Evolutionary conservation across 2,329 filamentous ascomycete species (phyloP), one percentile per base, ranked within the genome.

Genomic region (Alternaria sp.): DNA sequence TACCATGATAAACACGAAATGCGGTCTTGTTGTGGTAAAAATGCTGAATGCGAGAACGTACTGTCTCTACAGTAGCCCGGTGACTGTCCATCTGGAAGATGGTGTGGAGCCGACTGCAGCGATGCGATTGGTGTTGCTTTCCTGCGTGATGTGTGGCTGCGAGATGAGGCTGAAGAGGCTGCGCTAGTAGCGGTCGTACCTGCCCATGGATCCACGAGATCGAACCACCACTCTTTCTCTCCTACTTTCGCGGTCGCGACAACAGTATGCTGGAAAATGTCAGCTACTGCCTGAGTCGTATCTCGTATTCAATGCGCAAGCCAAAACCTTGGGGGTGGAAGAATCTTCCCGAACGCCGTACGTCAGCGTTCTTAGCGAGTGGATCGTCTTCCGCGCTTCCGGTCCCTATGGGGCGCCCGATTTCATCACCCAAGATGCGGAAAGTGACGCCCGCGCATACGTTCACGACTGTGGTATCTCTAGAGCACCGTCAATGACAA

Each of bases 1-100:
- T 88, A 68, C 91, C 91, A 79, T 93, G 91, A 72, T 89, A 92
- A 72, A 93, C 67, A 10, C 76, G 73, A 55, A 78, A 78, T 2
- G 75, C 67, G 3, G 67, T 73, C 50, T 72, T 74, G 19, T 60
- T 62, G 21, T 60, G 54, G 63, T 78, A 72, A 21, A 77, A 77
- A 9, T 73, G 65, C 10, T 67, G 59, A 9, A 77, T 67, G 21
- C 64, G 69, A 19, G 61, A 56, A 47, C 71, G 62, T 10, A 79
- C 60, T 17, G 47, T 51, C n/a, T 71, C 68, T 6, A 77, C 73
- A 11, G 65, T 63, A 19, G 59, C 21, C n/a, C 66, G 57, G 56
- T 77, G 75, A 13, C 17, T 17, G 36, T 75, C 73, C 74, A 75
- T 75, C 62, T 6, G 15, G 9, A 13, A 25, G 15, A 17, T 44